Evolutionary conservation across 2,329 filamentous ascomycete species (phyloP).

Genomic region (Emergomyces africanus): DNA sequence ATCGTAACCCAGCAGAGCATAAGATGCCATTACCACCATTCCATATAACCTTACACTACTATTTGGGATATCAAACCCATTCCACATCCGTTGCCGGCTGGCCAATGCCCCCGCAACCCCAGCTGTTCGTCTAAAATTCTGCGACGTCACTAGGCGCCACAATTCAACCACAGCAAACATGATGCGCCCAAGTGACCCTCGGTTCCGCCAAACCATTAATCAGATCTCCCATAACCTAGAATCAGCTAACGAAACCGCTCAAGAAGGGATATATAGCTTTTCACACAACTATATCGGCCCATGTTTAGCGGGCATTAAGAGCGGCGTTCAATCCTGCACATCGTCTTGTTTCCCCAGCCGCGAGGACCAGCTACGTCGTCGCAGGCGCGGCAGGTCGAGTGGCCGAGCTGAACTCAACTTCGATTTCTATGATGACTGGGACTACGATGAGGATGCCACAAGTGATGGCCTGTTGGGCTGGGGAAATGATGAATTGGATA

Average conservation of each 20-base stretch:
- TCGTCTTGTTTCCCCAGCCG: slow-evolving; percentile 56
- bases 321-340: slow-evolving; percentile 56
- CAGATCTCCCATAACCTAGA: slow-evolving; percentile 86
- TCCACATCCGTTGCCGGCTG: not conserved
- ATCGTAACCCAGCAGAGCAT: not conserved
- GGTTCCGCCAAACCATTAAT: slow-evolving; percentile 86
- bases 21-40: not conserved
- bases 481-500: slow-evolving; percentile 76
- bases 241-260: slow-evolving; percentile 80
- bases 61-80: not conserved
- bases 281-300: slow-evolving; percentile 74
- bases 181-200: slow-evolving; percentile 60
- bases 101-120: not conserved
- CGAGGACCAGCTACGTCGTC: slow-evolving; percentile 60
- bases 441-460: slow-evolving; percentile 42
- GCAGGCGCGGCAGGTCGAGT: slow-evolving; percentile 45
- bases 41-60: not conserved
- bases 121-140: not conserved
- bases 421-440: slow-evolving; percentile 98
- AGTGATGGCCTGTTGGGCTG: slow-evolving; percentile 56
- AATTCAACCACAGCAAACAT: slow-evolving; percentile 23
- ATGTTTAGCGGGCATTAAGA: slow-evolving; percentile 56
- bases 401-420: slow-evolving; percentile 72
- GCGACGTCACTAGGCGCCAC: not conserved
- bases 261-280: slow-evolving; percentile 79